Conservation (phyloP, 2,329 filamentous ascomycete species). For the Neonectria coccinea region DNA sequence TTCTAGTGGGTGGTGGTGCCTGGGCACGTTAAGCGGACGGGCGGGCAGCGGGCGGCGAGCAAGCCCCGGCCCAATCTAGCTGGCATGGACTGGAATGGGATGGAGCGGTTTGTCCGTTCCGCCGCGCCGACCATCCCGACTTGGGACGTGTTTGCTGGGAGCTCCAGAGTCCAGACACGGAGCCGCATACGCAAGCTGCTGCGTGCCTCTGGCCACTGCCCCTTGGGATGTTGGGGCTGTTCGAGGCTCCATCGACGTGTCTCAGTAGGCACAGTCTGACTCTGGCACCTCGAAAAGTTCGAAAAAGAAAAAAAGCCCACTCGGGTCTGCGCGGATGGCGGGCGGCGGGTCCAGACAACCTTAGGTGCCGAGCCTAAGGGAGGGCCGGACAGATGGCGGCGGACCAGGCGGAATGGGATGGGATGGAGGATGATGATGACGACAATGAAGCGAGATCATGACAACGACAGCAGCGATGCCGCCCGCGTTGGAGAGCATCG, state of each 20-base stretch:
- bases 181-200: neutral
- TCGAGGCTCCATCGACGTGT: constrained; percentile 6
- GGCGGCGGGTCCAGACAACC: neutral
- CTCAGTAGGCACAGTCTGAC: neutral
- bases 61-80: neutral
- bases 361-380: constrained; percentile 7
- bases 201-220: constrained; percentile 2
- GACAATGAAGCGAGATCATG: constrained; percentile 7
- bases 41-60: neutral
- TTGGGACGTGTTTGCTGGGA: constrained; percentile 1
- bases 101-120: constrained; percentile 17
- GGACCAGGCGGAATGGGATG: constrained; percentile 4
- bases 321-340: neutral
- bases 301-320: neutral
- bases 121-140: constrained; percentile 4
- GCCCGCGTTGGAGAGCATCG: neutral
- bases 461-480: neutral
- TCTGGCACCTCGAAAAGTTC: neutral
- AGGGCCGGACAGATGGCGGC: constrained; percentile 8
- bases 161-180: neutral
- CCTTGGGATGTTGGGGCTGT: neutral
- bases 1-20: constrained; percentile 1
- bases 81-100: neutral
- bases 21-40: neutral
- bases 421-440: constrained; percentile 3